These are phyloP conservation scores for Suhomyces chickasaworum DNA, from an alignment of 1,139 yeast species.

Conservation along the genomic window DNA sequence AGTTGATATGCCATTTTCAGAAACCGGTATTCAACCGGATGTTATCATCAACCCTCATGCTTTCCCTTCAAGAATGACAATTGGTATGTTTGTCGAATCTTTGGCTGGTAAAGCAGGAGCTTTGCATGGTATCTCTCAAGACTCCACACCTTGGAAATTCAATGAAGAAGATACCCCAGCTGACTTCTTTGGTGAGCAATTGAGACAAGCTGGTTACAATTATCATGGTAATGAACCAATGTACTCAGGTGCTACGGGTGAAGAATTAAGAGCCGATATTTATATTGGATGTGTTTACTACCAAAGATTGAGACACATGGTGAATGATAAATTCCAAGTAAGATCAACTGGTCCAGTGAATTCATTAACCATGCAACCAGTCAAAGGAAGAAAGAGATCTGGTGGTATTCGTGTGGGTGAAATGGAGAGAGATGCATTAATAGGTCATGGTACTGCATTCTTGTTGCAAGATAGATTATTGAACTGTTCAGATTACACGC, in stretches of 20 bases:
- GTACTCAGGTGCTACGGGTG: conserved; percentile 99
- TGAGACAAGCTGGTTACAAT: conserved; percentile 85
- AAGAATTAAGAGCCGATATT: conserved; percentile 92
- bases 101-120: conserved; percentile 99
- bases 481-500: conserved; percentile 95
- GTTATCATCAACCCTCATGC: conserved; percentile 98
- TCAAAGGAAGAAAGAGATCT: conserved; percentile 96
- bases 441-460: conserved; percentile 99
- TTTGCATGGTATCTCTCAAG: conserved; percentile 95
- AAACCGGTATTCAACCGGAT: conserved; percentile 95
- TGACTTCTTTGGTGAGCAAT: conserved; percentile 94
- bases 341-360: conserved; percentile 99
- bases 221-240: conserved; percentile 98
- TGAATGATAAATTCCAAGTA: conserved; percentile 98
- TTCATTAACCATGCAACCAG: conserved; percentile 98
- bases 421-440: conserved; percentile 98
- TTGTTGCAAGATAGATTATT: conserved; percentile 91
- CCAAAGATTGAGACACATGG: conserved; percentile 99
- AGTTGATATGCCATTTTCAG: conserved; percentile 95
- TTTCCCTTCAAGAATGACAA: conserved; percentile 99
- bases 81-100: conserved; percentile 99
- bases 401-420: conserved; percentile 99
- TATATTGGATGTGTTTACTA: conserved; percentile 96
- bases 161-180: conserved; percentile 94
- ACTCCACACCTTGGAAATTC: conserved; percentile 95